Conservation (phyloP, 176 grass and related monocot genomes). For the Ensete glaucum region DNA sequence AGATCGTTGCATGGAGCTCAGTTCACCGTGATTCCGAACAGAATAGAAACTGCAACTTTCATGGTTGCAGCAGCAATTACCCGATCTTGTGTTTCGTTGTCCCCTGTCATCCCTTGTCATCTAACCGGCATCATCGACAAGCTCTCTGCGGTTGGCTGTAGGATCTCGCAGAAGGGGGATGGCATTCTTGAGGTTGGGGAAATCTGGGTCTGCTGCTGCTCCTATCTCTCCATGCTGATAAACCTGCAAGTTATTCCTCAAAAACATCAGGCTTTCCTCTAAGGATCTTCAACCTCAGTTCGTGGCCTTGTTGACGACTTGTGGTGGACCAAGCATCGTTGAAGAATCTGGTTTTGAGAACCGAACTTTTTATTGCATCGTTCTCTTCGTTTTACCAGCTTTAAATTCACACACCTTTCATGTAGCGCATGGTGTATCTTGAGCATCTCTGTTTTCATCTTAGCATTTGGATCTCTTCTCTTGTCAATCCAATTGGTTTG, state of each 20-base stretch:
- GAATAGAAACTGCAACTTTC: conserved; percentile 18
- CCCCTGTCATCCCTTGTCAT: conserved; percentile 8
- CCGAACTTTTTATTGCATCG: not conserved
- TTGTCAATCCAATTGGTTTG: too few relatives aligned
- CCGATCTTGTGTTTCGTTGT: conserved; percentile 10
- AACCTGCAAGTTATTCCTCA: conserved; percentile 8
- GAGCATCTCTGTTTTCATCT: too few relatives aligned
- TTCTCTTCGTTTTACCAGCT: too few relatives aligned
- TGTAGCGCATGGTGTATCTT: too few relatives aligned
- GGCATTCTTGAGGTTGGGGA: not conserved
- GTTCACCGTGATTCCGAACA: conserved; percentile 13
- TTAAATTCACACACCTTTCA: too few relatives aligned
- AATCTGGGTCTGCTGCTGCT: not conserved
- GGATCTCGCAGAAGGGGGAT: conserved; percentile 1
- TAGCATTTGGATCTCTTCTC: too few relatives aligned
- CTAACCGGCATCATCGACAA: conserved; percentile 14
- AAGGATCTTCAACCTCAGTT: conserved; percentile 22
- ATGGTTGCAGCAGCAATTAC: conserved; percentile 23
- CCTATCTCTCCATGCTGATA: not conserved
- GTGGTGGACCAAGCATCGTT: conserved; percentile 7
- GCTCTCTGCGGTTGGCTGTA: conserved; percentile 15
- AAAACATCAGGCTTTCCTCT: conserved; percentile 16
- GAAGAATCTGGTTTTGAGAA: conserved; percentile 22
- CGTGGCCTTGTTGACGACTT: conserved; percentile 17
- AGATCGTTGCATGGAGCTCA: conserved; percentile 14